These are phyloP conservation scores for Diphasiastrum complanatum DNA, from an alignment of 83 land plant genomes.

Conservation along the genomic window DNA sequence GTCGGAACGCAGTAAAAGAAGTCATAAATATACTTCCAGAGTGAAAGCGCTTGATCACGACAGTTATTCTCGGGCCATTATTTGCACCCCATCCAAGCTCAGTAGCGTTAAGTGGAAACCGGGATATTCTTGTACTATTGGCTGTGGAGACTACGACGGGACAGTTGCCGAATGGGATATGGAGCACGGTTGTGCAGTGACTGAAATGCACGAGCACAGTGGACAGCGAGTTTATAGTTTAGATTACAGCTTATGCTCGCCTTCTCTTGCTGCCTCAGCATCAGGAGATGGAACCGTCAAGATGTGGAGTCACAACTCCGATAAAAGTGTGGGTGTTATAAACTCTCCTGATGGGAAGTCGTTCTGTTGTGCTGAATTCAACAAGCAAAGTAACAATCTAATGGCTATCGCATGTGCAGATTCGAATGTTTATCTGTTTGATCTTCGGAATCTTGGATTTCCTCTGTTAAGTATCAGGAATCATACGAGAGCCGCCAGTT, in stretches of 20 bases:
- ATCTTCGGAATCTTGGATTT: not conserved
- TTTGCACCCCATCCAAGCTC: slow-evolving; percentile 16
- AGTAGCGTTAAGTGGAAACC: slow-evolving; percentile 20
- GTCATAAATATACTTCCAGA: not conserved
- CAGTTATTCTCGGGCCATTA: not conserved
- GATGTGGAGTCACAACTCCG: not conserved
- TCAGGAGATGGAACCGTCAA: slow-evolving; percentile 18
- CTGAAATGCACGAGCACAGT: slow-evolving; percentile 13
- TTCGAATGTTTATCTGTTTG: not conserved
- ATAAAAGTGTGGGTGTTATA: not conserved
- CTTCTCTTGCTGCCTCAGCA: slow-evolving; percentile 7
- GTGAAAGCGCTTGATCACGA: not conserved
- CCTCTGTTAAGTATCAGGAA: not conserved
- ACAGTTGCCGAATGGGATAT: slow-evolving; percentile 19
- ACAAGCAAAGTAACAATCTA: not conserved
- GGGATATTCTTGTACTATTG: not conserved
- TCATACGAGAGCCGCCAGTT: slow-evolving; percentile 6
- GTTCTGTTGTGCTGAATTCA: slow-evolving; percentile 16
- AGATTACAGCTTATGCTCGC: not conserved
- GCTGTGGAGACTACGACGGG: slow-evolving; percentile 20
- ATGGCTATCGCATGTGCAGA: slow-evolving; percentile 8
- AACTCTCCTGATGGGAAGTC: not conserved
- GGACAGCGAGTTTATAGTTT: slow-evolving; percentile 16
- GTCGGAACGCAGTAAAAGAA: too few species aligned
- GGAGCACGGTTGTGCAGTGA: slow-evolving; percentile 2